These are phyloP conservation scores for Ambrosia artemisiifolia DNA, from an alignment of 129 eudicot species.

Conservation along the genomic window DNA sequence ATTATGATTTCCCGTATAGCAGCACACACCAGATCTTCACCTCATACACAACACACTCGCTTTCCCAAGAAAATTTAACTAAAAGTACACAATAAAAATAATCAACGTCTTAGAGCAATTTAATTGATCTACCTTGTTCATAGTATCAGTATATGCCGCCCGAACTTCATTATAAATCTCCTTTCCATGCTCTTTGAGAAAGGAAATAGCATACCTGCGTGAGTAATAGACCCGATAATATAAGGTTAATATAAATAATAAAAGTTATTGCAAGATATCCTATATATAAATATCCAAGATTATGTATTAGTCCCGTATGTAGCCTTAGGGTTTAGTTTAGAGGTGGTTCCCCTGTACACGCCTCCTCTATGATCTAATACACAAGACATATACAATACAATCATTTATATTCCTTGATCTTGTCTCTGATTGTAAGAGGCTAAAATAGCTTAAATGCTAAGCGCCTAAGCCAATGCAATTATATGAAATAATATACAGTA, in stretches of 20 bases:
- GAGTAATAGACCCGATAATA: slow-evolving; percentile 2
- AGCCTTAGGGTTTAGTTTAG: background rate
- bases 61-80: background rate
- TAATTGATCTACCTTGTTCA: slow-evolving; percentile 70
- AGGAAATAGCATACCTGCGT: slow-evolving; percentile 79
- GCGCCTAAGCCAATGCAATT: background rate
- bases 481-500: background rate
- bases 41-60: background rate
- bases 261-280: background rate
- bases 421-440: background rate
- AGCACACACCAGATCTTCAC: background rate
- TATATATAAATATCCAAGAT: background rate
- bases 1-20: no score
- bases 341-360: background rate
- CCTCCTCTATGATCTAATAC: background rate
- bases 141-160: slow-evolving; percentile 92
- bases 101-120: background rate
- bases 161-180: slow-evolving; percentile 89
- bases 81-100: background rate
- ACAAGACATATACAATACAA: background rate
- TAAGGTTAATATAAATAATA: background rate
- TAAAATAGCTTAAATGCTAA: background rate
- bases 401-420: background rate
- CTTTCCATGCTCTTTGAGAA: slow-evolving; percentile 94
- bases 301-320: background rate